A percentile compares a stretch with the other conserved stretches of the same genome.
These are phyloP conservation scores for Pittosporum tobira DNA, from an alignment of 129 eudicot species.

Conservation along the genomic window DNA sequence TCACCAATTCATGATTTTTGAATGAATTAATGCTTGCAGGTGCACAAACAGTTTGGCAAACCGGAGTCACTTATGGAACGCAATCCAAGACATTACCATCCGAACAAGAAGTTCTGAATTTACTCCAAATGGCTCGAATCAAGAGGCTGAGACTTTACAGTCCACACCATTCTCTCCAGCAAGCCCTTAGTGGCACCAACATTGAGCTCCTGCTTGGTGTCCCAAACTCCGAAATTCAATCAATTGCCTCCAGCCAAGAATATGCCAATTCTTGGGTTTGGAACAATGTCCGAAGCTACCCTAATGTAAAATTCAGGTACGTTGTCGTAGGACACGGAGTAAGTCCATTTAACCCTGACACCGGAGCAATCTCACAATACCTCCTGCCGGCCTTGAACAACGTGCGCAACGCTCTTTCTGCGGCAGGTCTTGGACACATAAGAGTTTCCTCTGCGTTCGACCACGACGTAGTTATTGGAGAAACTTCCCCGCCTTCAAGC, in stretches of 20 bases:
- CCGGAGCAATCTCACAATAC: background rate
- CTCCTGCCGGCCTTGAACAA: slow-evolving; percentile 36
- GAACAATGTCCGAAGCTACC: slow-evolving; percentile 28
- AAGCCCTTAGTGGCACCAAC: slow-evolving; percentile 36
- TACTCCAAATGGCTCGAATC: too few species aligned
- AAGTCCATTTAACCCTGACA: slow-evolving; percentile 12
- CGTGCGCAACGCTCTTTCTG: slow-evolving; percentile 16
- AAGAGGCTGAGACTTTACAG: too few species aligned
- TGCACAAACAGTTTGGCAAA: too few species aligned
- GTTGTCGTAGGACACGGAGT: slow-evolving; percentile 58
- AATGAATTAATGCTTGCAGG: too few species aligned
- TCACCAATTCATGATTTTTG: too few species aligned
- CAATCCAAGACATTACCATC: background rate
- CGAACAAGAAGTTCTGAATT: background rate
- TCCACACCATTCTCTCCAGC: slow-evolving; percentile 7
- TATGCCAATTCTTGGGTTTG: slow-evolving; percentile 43
- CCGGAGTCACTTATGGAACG: too few species aligned
- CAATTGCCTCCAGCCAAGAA: slow-evolving; percentile 19
- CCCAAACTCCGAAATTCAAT: slow-evolving; percentile 22
- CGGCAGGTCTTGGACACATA: slow-evolving; percentile 6
- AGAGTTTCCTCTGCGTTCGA: slow-evolving; percentile 24
- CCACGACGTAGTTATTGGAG: background rate
- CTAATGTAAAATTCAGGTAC: slow-evolving; percentile 35
- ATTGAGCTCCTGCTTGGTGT: slow-evolving; percentile 42
- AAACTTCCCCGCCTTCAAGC: slow-evolving; percentile 26